These are phyloP conservation scores for Fusarium hostae DNA, from an alignment of 2,329 filamentous ascomycete species.

Conservation along the genomic window DNA sequence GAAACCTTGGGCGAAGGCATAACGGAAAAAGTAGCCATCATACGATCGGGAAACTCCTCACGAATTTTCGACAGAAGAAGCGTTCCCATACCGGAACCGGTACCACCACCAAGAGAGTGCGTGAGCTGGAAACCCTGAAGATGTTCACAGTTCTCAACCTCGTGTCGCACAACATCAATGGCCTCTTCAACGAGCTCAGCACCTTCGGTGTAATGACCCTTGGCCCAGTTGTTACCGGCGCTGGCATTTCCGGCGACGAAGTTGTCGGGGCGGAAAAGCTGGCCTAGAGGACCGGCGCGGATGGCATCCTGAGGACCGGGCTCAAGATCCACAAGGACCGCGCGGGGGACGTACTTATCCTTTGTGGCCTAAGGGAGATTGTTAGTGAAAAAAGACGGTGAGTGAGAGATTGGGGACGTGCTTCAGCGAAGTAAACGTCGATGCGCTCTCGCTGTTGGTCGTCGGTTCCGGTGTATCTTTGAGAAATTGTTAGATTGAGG, in stretches of 20 bases:
- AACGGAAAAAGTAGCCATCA: constrained; percentile 99
- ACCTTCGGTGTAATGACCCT: constrained; percentile 99
- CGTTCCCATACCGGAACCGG: constrained; percentile 99
- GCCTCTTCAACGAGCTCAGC: constrained; percentile 98
- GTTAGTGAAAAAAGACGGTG: constrained; percentile 5
- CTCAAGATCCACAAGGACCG: constrained; percentile 98
- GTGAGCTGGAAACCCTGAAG: constrained; percentile 99
- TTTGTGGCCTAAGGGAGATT: constrained; percentile 75
- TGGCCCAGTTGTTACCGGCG: constrained; percentile 99
- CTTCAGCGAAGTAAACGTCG: constrained; percentile 97
- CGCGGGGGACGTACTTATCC: constrained; percentile 99
- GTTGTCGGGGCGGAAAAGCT: constrained; percentile 99
- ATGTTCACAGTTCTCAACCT: constrained; percentile 98
- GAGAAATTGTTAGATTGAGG: constrained; percentile 6
- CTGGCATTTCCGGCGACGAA: constrained; percentile 99
- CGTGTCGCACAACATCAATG: constrained; percentile 96
- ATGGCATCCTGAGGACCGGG: constrained; percentile 99
- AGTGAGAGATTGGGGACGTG: constrained; percentile 45
- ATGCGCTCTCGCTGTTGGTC: constrained; percentile 99
- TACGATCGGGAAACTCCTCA: constrained; percentile 99
- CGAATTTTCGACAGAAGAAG: constrained; percentile 99
- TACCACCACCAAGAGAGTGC: constrained; percentile 99
- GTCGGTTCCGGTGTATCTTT: constrained; percentile 84
- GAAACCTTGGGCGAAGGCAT: constrained; percentile 99
- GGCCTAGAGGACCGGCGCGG: constrained; percentile 95